Base-by-base conservation (phyloP, 495 filamentous ascomycete genomes). In the Annulohypoxylon stygium region DNA sequence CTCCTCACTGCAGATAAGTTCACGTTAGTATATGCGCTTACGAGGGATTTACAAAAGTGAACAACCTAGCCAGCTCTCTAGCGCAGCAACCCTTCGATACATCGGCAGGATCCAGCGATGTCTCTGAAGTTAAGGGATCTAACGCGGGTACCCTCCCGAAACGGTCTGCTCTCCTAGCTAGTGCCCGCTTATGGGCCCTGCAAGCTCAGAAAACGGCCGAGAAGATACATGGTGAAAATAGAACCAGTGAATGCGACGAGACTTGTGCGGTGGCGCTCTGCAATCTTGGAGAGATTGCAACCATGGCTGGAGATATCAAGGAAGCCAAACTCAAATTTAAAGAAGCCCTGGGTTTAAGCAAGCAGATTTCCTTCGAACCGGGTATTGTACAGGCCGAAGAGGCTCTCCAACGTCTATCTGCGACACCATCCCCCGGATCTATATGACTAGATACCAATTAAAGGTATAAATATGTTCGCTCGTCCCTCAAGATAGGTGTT, bases 251-350 rank as follows among this genome's bases (percentile, higher is more conserved):
- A 76, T 98, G 96, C 77, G 93, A 97, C 81, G 72, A 89, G n/a
- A 92, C 89, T 12, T 98, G 96, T 78, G 92, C 90, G 0, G 90
- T 88, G 9, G 92, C 95, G n/a, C 91, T 90, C 45, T 90, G 92
- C 78, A 97, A 97, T 79, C 85, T 98, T 51, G 96, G 90, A 11
- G 91, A 94, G 67, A 88, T 99, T 70, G 90, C 93, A 0, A 86
- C 91, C 67, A 88, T 93, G 84, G 79, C 88, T 55, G 90, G 91
- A 2, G 84, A 92, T 73, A 66, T 81, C 0, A 81, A 84, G n/a
- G 87, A 91, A 71, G 96, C 96, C 12, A 81, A 82, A 69, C 82
- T 78, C 67, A 81, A 81, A 70, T 94, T 90, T 75, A 80, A 85
- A 43, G 88, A 97, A 75, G 92, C 93, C 14, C 82, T 83, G 47